Evolutionary conservation across 1,139 yeast genomes (phyloP), one percentile per base, ranked within the genome.

Genomic region (Yamadazyma triangularis): DNA sequence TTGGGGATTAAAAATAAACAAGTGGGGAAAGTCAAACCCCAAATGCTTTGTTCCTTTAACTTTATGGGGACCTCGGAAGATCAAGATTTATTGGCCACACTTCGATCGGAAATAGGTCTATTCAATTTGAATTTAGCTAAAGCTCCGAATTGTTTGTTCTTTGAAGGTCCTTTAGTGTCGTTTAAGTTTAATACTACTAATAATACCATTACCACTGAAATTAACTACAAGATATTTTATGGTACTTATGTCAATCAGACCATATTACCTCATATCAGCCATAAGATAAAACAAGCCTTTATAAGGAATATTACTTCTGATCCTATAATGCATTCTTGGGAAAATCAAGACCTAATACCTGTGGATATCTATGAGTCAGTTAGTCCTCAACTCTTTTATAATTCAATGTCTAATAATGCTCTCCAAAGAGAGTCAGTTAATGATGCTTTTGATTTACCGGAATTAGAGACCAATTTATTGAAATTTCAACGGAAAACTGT

Each of bases 401-500:
- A 53, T 24, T 35, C 58, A 3, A 56, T 67, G 29, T 53, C 68
- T 3, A 58, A 56, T 14, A 43, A 53, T 34, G 64, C 73, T 1
- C 38, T 44, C 6, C 9, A 6, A 9, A 18, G 20, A 18, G 9
- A 18, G 9, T 6, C 26, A 33, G 0, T 40, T 47, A 41, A 39
- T 2, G 41, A 40, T 4, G 40, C 45, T 3, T 53, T 60, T 34
- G 64, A 63, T 21, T 47, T 70, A n/a, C 72, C 77, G 0, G 77
- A 69, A 25, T 52, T 79, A 13, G 68, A 62, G 15, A 66, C 80
- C 0, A 56, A 59, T 4, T 54, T 79, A 9, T 51, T 80, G 14
- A 62, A 64, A 5, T 85, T 79, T 40, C 95, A 85, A 47, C 59
- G 67, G 4, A 74, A 71, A 30, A 70, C 91, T 0, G 72, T 85